These are phyloP conservation scores for Sanghuangporus sanghuang DNA, from an alignment of 1,284 basidiomycete species.

Conservation along the genomic window DNA sequence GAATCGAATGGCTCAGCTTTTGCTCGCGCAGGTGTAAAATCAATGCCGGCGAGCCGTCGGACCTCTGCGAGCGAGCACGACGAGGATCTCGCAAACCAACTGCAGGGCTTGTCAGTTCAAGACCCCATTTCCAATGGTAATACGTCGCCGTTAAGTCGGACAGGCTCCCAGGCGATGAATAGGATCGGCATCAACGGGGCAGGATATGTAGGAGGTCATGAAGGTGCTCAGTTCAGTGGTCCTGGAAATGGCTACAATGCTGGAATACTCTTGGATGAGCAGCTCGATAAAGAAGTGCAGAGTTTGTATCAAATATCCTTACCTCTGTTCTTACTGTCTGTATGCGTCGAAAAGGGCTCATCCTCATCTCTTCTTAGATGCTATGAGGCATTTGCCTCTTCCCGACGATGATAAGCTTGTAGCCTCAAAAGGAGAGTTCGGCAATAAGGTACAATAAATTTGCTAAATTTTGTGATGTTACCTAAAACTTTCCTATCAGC, in stretches of 20 bases:
- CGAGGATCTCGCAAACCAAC: constrained; percentile 70
- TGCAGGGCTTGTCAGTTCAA: constrained; percentile 62
- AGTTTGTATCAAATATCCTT: constrained; percentile 47
- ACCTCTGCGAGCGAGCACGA: constrained; percentile 77
- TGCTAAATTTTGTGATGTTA: constrained; percentile 2
- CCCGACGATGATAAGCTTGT: constrained; percentile 89
- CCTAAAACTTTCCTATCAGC: constrained; percentile 34
- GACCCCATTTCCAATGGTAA: constrained; percentile 29
- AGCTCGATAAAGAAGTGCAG: constrained; percentile 86
- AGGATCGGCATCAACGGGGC: constrained; percentile 33
- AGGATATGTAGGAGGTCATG: constrained; percentile 43
- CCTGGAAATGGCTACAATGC: constrained; percentile 65
- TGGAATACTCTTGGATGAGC: constrained; percentile 85
- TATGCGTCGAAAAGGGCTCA: constrained; percentile 6
- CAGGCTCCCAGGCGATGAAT: constrained; percentile 42
- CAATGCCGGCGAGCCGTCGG: constrained; percentile 83
- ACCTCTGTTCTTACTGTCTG: not conserved
- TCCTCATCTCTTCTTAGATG: constrained; percentile 47
- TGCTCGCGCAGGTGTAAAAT: constrained; percentile 52
- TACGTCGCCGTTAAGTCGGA: constrained; percentile 46
- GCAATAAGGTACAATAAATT: constrained; percentile 54
- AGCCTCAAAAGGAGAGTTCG: constrained; percentile 25
- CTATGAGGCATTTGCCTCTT: constrained; percentile 86
- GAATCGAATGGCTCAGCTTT: constrained; percentile 10
- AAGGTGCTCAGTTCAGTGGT: constrained; percentile 40